Conservation (phyloP, 2,329 filamentous ascomycete species). For the Neonectria ditissima region DNA sequence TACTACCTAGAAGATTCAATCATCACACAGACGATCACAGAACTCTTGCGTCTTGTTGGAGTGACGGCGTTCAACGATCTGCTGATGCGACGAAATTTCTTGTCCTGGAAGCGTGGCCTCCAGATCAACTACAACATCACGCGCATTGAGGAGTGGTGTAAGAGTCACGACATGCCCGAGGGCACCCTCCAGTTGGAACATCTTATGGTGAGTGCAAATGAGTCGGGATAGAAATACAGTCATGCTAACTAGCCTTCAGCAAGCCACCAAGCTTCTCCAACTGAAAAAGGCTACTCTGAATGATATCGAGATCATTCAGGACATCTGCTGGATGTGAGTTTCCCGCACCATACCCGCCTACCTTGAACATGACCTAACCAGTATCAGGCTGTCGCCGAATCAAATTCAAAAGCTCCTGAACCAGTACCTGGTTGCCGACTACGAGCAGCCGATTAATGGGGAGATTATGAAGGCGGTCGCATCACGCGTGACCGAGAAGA, state of each 20-base stretch:
- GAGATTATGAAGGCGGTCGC: slow-evolving; percentile 99
- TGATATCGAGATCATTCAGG: slow-evolving; percentile 99
- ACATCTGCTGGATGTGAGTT: slow-evolving; percentile 99
- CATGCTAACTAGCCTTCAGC: slow-evolving; percentile 62
- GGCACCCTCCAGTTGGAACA: slow-evolving; percentile 97
- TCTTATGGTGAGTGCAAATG: slow-evolving; percentile 77
- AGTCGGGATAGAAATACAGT: background rate
- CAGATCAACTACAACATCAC: slow-evolving; percentile 99
- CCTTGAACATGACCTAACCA: slow-evolving; percentile 24
- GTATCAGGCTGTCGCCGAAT: slow-evolving; percentile 87
- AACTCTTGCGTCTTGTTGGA: slow-evolving; percentile 91
- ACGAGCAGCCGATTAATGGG: slow-evolving; percentile 98
- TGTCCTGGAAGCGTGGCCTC: slow-evolving; percentile 98
- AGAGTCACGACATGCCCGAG: slow-evolving; percentile 99
- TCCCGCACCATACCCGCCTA: background rate
- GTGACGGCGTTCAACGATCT: slow-evolving; percentile 99
- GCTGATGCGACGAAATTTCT: slow-evolving; percentile 96
- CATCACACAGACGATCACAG: slow-evolving; percentile 94
- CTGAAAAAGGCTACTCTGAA: slow-evolving; percentile 99
- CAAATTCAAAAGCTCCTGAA: slow-evolving; percentile 99
- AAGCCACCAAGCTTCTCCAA: slow-evolving; percentile 98
- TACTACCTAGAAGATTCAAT: slow-evolving; percentile 98
- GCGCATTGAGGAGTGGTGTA: slow-evolving; percentile 99
- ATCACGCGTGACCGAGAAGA: slow-evolving; percentile 97
- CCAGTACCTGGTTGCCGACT: slow-evolving; percentile 98